phyloP scores from a whole-genome alignment of 1,139 yeast species.

The Wickerhamomyces sp. region DNA sequence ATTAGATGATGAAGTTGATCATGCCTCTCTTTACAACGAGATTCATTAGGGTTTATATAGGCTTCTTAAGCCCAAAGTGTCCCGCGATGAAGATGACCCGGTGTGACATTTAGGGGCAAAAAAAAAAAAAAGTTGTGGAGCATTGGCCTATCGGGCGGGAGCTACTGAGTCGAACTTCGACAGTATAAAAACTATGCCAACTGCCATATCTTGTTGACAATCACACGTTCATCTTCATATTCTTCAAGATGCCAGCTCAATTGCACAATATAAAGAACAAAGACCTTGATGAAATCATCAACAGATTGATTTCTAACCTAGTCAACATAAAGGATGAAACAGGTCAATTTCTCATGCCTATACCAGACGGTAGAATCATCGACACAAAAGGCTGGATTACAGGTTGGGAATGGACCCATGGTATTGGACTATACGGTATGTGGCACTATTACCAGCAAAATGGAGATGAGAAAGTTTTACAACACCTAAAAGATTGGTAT shows the following conservation, averaged over 20 bases:
- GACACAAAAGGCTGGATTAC: constrained; percentile 13
- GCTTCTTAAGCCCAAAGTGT: no score
- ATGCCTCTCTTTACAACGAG: no score
- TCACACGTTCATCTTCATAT: no score
- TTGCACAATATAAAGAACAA: constrained; percentile 5
- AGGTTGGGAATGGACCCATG: constrained; percentile 15
- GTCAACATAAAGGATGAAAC: constrained; percentile 9
- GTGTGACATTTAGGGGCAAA: no score
- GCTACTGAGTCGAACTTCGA: no score
- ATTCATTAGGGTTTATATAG: no score
- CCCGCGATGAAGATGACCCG: no score
- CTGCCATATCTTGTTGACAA: no score
- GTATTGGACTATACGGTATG: constrained; percentile 11
- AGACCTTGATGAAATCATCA: constrained; percentile 6
- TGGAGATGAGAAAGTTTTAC: constrained; percentile 3
- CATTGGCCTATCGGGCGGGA: no score
- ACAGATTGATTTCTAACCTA: constrained; percentile 6
- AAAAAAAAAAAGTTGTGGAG: no score
- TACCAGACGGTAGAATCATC: constrained; percentile 11
- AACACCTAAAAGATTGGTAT: constrained; percentile 7
- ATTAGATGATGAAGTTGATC: no score
- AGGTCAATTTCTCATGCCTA: constrained; percentile 7
- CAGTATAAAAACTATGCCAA: no score
- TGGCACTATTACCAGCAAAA: constrained; percentile 9
- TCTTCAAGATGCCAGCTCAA: constrained; percentile 7